Conservation (phyloP, 192 early-diverging fungal species). For the Thoreauomyces humboldtii region DNA sequence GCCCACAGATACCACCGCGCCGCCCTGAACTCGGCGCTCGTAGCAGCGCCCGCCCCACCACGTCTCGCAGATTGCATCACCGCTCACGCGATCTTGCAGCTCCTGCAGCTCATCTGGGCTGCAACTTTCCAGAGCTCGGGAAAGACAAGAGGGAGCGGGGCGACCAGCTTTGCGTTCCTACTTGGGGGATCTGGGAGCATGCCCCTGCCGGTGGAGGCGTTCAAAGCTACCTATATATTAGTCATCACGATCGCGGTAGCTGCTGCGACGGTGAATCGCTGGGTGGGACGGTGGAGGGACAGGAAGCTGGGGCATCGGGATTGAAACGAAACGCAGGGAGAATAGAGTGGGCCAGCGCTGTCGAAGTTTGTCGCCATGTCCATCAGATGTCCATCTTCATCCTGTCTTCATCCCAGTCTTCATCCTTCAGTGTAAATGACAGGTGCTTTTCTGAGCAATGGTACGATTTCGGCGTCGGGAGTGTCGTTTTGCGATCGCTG, state of each 20-base stretch:
- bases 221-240: conserved; percentile 20
- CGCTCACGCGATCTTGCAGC: conserved; percentile 10
- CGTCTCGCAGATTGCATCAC: conserved; percentile 3
- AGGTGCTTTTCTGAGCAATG: no score
- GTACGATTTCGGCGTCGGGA: no score
- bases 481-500: no score
- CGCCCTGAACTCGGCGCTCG: not conserved
- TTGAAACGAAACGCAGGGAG: no score
- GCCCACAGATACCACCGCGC: not conserved
- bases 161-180: not conserved
- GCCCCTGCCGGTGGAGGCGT: conserved; percentile 6
- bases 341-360: no score
- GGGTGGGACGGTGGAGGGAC: conserved; percentile 17
- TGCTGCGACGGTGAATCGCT: not conserved
- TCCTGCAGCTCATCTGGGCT: not conserved
- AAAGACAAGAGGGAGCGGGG: not conserved
- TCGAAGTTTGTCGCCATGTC: no score
- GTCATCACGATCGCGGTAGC: conserved; percentile 14
- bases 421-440: no score
- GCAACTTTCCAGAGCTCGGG: not conserved
- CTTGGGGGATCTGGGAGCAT: conserved; percentile 8
- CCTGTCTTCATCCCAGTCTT: no score
- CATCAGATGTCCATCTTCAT: no score
- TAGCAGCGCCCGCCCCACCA: not conserved
- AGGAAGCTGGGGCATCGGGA: conserved; percentile 20